A percentile compares a stretch with the other conserved stretches of the same genome.
Conservation (phyloP, 1,284 basidiomycete genomes). For the Tilletia horrida region DNA sequence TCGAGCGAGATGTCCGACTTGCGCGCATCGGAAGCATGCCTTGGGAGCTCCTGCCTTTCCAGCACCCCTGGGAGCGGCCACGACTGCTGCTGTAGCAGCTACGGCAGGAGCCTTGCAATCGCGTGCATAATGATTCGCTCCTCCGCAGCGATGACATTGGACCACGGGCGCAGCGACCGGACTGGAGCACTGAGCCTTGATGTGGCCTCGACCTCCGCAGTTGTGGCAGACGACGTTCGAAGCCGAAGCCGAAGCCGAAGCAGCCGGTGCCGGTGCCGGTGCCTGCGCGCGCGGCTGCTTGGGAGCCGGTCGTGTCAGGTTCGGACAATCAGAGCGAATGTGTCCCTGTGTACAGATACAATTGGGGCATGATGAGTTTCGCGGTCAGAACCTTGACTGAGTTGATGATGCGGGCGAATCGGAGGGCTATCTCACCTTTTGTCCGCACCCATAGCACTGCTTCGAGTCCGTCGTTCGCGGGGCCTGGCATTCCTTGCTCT, state of each 20-base stretch:
- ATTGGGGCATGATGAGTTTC: not conserved
- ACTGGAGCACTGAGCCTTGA: slow-evolving; percentile 4
- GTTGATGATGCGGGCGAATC: too few relatives aligned
- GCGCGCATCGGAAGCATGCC: slow-evolving; percentile 28
- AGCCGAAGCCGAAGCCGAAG: slow-evolving; percentile 14
- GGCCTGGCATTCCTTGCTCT: slow-evolving; percentile 30
- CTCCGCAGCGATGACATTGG: not conserved
- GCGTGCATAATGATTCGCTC: slow-evolving; percentile 22
- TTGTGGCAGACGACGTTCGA: slow-evolving; percentile 25
- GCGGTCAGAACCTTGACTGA: too few relatives aligned
- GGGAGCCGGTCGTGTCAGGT: slow-evolving; percentile 18
- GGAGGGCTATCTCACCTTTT: slow-evolving; percentile 12
- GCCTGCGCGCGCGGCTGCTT: slow-evolving; percentile 17
- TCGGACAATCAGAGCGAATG: slow-evolving; percentile 33
- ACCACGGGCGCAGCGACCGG: not conserved
- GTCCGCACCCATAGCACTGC: slow-evolving; percentile 39
- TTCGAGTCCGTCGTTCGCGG: slow-evolving; percentile 34
- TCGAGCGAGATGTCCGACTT: slow-evolving; percentile 28
- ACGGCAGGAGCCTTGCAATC: slow-evolving; percentile 29
- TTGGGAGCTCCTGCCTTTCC: slow-evolving; percentile 18
- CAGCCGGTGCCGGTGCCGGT: slow-evolving; percentile 7
- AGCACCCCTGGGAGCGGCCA: not conserved
- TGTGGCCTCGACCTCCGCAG: slow-evolving; percentile 30
- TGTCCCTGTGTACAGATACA: slow-evolving; percentile 23
- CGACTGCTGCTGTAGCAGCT: not conserved